These are phyloP conservation scores for Syzygium aromaticum DNA, from an alignment of 345 rosid genomes.

Conservation along the genomic window DNA sequence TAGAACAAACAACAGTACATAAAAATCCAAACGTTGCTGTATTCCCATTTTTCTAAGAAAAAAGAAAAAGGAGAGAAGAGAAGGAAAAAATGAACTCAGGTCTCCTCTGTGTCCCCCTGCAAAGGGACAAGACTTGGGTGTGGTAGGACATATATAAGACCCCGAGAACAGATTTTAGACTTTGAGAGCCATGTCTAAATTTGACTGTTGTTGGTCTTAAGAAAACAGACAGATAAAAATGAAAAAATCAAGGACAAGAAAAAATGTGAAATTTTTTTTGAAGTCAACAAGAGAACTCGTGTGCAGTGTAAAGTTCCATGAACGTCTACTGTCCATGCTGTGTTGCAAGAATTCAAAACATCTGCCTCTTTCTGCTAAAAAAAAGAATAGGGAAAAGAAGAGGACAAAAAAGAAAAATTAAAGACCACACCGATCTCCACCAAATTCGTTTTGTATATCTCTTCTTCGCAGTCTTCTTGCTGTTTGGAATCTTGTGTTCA, in stretches of 20 bases:
- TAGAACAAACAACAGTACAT: neutral
- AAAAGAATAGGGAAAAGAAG: neutral
- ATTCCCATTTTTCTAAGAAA: neutral
- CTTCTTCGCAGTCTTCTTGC: neutral
- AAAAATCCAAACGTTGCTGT: neutral
- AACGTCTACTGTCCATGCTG: neutral
- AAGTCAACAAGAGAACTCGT: neutral
- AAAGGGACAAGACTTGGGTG: neutral
- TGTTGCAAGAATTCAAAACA: constrained; percentile 7
- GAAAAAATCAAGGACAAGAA: neutral
- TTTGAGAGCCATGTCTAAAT: neutral
- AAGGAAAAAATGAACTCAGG: neutral
- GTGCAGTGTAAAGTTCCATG: neutral
- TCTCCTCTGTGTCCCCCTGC: neutral
- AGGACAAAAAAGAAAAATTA: neutral
- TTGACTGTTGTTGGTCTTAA: neutral
- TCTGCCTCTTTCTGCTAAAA: constrained; percentile 4
- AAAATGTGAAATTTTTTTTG: neutral
- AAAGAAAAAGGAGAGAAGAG: neutral
- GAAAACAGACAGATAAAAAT: neutral
- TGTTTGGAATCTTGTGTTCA: neutral
- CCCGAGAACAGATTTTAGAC: neutral
- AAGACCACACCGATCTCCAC: neutral
- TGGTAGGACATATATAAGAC: neutral
- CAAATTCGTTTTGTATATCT: neutral